Conservation (phyloP, 441 rosid genomes). For the Arabidopsis lyrata region DNA sequence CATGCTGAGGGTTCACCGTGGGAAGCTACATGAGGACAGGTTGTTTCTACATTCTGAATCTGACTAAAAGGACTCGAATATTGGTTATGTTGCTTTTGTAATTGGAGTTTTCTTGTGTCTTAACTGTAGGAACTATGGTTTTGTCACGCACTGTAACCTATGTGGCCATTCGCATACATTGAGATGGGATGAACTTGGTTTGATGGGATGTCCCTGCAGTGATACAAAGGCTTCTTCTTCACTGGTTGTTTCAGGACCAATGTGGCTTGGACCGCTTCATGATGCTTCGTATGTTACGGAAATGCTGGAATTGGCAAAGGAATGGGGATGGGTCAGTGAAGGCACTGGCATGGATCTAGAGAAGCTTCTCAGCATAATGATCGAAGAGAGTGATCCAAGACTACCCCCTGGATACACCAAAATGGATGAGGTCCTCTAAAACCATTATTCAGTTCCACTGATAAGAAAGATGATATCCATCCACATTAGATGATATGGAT, state of each 20-base stretch:
- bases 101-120: constrained; percentile 18
- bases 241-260: constrained; percentile 74
- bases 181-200: constrained; percentile 77
- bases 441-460: neutral
- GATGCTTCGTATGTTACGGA: constrained; percentile 57
- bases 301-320: constrained; percentile 69
- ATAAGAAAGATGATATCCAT: neutral
- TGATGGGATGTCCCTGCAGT: constrained; percentile 66
- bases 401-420: constrained; percentile 85
- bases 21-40: constrained; percentile 68
- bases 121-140: constrained; percentile 75
- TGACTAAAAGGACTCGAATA: neutral
- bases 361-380: constrained; percentile 69
- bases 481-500: neutral
- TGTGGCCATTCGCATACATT: constrained; percentile 75
- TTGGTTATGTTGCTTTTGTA: constrained; percentile 22
- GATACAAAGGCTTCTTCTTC: constrained; percentile 56
- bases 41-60: constrained; percentile 29
- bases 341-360: constrained; percentile 64
- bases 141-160: constrained; percentile 69
- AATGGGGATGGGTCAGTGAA: constrained; percentile 81
- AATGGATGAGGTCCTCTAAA: constrained; percentile 73
- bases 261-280: constrained; percentile 94
- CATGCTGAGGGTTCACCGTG: constrained; percentile 67
- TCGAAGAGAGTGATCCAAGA: constrained; percentile 85